Conservation (phyloP, 2,329 filamentous ascomycete species). For the Ilyonectria destructans region DNA sequence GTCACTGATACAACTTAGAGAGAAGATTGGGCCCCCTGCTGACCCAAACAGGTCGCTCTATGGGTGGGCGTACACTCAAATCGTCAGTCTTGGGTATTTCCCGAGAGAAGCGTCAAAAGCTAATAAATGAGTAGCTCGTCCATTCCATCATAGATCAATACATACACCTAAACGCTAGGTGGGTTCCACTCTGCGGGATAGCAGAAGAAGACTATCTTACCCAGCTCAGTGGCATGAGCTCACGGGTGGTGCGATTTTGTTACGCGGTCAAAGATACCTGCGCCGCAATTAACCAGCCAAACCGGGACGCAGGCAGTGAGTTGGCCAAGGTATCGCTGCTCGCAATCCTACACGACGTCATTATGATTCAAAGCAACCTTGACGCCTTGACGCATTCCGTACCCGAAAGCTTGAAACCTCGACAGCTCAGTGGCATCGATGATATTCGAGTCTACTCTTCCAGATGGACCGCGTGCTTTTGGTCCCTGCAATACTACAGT, state of each 20-base stretch:
- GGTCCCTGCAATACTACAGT: background rate
- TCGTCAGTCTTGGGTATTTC: background rate
- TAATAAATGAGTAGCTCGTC: background rate
- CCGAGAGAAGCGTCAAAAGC: background rate
- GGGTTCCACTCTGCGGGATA: background rate
- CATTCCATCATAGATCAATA: background rate
- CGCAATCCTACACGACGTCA: background rate
- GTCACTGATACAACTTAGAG: background rate
- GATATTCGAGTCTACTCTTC: background rate
- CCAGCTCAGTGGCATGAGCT: background rate
- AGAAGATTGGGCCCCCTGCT: background rate
- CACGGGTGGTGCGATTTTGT: background rate
- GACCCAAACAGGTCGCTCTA: background rate
- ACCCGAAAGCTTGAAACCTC: background rate
- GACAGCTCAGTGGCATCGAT: background rate
- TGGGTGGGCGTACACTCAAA: background rate
- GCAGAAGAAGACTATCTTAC: background rate
- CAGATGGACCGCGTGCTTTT: background rate
- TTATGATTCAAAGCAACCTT: background rate
- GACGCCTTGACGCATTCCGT: background rate
- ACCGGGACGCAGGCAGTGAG: background rate
- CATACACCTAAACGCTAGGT: background rate
- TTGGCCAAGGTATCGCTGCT: background rate
- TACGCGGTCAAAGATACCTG: background rate
- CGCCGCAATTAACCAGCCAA: background rate